These are phyloP conservation scores for Pleurotus ostreatus DNA, from an alignment of 768 basidiomycete species.

Conservation along the genomic window DNA sequence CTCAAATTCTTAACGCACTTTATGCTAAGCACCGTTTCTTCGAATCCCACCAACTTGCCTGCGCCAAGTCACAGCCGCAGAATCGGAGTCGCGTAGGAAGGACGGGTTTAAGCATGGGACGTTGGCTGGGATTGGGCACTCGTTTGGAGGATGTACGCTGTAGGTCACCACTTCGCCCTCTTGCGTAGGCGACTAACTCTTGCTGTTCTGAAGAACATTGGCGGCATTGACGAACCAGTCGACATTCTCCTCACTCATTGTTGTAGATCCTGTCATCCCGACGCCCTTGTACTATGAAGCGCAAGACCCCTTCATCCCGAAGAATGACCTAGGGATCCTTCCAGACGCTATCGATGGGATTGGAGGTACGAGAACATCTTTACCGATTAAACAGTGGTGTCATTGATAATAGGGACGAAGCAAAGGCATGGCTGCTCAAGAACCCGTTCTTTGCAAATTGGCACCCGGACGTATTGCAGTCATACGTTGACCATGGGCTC, in stretches of 20 bases:
- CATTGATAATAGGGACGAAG: conserved; percentile 49
- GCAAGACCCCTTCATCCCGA: conserved; percentile 11
- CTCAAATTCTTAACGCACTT: conserved; percentile 66
- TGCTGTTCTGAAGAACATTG: conserved; percentile 40
- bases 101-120: conserved; percentile 50
- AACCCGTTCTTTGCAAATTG: conserved; percentile 69
- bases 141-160: conserved; percentile 78
- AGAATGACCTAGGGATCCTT: conserved; percentile 43
- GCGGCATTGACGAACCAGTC: conserved; percentile 60
- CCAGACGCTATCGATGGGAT: conserved; percentile 59
- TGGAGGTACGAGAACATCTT: conserved; percentile 37
- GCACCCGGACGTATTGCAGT: conserved; percentile 57
- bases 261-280: conserved; percentile 76
- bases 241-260: conserved; percentile 66
- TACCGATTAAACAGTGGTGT: neutral
- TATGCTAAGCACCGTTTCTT: conserved; percentile 42
- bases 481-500: conserved; percentile 63
- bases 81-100: conserved; percentile 36
- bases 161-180: conserved; percentile 31
- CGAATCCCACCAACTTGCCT: conserved; percentile 50
- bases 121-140: conserved; percentile 78
- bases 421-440: conserved; percentile 39
- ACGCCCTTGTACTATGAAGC: conserved; percentile 18
- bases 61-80: conserved; percentile 37
- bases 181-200: neutral